phyloP scores from a whole-genome alignment of 1,139 yeast species.

The Candida buenavistaensis region DNA sequence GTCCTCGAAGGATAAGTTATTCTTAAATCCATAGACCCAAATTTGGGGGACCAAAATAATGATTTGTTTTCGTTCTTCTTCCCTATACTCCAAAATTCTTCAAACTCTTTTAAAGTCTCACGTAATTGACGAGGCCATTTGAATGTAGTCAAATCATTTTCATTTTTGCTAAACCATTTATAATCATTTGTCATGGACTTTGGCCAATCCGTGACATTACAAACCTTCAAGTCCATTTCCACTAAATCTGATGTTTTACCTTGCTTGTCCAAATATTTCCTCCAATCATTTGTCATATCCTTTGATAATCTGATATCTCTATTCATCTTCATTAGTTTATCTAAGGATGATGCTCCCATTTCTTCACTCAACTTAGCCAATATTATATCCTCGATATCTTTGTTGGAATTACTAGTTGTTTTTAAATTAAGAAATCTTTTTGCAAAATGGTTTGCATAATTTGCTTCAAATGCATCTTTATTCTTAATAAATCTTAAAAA shows the following conservation, averaged over 20 bases:
- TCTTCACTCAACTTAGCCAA: conserved; percentile 74
- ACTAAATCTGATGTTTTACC: conserved; percentile 20
- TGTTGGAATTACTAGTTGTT: conserved; percentile 29
- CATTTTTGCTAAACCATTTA: conserved; percentile 44
- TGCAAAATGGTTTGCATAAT: conserved; percentile 87
- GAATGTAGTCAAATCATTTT: conserved; percentile 44
- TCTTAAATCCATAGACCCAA: conserved; percentile 78
- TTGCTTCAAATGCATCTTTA: conserved; percentile 83
- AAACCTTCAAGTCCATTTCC: conserved; percentile 53
- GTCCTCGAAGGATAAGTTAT: conserved; percentile 65
- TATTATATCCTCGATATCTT: conserved; percentile 70
- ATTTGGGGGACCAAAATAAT: conserved; percentile 79
- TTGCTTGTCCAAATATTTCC: conserved; percentile 20
- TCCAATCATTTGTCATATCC: conserved; percentile 60
- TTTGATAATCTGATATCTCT: conserved; percentile 72
- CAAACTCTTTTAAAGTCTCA: conserved; percentile 38
- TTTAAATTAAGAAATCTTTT: conserved; percentile 68
- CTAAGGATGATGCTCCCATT: conserved; percentile 77
- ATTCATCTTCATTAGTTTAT: conserved; percentile 86
- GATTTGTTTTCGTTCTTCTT: conserved; percentile 72
- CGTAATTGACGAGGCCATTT: conserved; percentile 46
- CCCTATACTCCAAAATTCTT: conserved; percentile 48
- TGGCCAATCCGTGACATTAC: conserved; percentile 55
- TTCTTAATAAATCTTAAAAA: conserved; percentile 74
- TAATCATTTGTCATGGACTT: conserved; percentile 56